Evolutionary conservation across 495 filamentous ascomycete genomes (phyloP).

Genomic region (Jackrogersella minutella): DNA sequence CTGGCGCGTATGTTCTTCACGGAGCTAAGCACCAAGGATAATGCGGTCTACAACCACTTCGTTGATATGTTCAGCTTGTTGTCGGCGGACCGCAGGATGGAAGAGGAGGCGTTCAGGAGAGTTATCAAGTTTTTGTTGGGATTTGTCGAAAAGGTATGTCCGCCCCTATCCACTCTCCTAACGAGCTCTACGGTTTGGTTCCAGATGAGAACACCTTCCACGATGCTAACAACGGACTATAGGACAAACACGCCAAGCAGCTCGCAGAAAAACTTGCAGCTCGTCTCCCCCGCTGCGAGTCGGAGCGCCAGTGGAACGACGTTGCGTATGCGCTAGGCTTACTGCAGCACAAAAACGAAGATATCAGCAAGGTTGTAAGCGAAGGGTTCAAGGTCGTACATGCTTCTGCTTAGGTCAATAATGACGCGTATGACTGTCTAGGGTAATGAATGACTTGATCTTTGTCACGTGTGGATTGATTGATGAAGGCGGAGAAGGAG

Average conservation of each 20-base stretch:
- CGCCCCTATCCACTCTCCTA: background rate
- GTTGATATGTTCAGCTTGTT: slow-evolving; percentile 98
- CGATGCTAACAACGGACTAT: slow-evolving; percentile 22
- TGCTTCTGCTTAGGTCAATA: slow-evolving; percentile 59
- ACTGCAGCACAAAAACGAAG: slow-evolving; percentile 96
- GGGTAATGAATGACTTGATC: slow-evolving; percentile 3
- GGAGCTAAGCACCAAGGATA: slow-evolving; percentile 95
- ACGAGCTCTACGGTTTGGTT: no score
- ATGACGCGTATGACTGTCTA: background rate
- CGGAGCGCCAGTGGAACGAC: slow-evolving; percentile 95
- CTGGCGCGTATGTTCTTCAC: slow-evolving; percentile 98
- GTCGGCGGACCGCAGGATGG: slow-evolving; percentile 76
- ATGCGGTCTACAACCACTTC: slow-evolving; percentile 99
- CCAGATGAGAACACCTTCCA: no score
- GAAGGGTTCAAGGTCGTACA: slow-evolving; percentile 89
- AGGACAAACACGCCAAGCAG: slow-evolving; percentile 99
- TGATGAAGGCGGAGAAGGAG: slow-evolving; percentile 8
- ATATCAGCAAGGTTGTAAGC: slow-evolving; percentile 82
- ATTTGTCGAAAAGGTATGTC: slow-evolving; percentile 93
- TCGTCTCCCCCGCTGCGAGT: slow-evolving; percentile 84
- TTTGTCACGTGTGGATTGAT: slow-evolving; percentile 8
- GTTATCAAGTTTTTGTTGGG: slow-evolving; percentile 93
- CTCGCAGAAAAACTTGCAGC: slow-evolving; percentile 93
- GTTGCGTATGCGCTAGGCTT: slow-evolving; percentile 89
- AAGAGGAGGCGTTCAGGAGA: slow-evolving; percentile 81